These are phyloP conservation scores for Ustilago loliicola DNA, from an alignment of 1,284 basidiomycete species.

Conservation along the genomic window DNA sequence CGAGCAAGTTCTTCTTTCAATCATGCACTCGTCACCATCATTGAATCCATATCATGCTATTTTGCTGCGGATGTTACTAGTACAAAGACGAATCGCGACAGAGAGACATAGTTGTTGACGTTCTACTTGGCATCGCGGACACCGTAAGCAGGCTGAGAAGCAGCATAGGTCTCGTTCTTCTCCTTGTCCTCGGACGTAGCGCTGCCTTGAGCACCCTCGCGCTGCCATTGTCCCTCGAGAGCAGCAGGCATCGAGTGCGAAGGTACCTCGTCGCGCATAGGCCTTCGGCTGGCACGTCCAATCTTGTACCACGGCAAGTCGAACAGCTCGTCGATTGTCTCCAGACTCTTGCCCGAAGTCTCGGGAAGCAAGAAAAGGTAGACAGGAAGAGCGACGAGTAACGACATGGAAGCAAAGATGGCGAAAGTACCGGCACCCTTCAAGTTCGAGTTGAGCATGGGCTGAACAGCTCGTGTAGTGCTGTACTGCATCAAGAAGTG, in stretches of 20 bases:
- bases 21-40: neutral
- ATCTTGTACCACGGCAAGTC: constrained; percentile 57
- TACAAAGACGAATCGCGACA: neutral
- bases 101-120: neutral
- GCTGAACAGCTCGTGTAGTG: constrained; percentile 40
- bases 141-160: constrained; percentile 17
- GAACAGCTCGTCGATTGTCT: constrained; percentile 54
- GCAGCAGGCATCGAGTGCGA: constrained; percentile 53
- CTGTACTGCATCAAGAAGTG: constrained; percentile 53
- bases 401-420: constrained; percentile 41
- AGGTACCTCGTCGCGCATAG: constrained; percentile 44
- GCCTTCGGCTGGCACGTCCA: constrained; percentile 40
- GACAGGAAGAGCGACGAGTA: constrained; percentile 36
- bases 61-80: neutral
- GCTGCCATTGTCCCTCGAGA: constrained; percentile 38
- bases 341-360: constrained; percentile 49
- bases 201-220: constrained; percentile 4
- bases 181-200: constrained; percentile 37
- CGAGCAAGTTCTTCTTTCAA: too few species aligned
- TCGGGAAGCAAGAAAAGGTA: constrained; percentile 54
- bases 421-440: constrained; percentile 50
- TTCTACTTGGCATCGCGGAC: constrained; percentile 42
- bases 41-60: neutral
- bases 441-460: constrained; percentile 53
- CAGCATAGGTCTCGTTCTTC: constrained; percentile 24